Evolutionary conservation across 345 rosid genomes (phyloP).

Genomic region (Euclidium syriacum): DNA sequence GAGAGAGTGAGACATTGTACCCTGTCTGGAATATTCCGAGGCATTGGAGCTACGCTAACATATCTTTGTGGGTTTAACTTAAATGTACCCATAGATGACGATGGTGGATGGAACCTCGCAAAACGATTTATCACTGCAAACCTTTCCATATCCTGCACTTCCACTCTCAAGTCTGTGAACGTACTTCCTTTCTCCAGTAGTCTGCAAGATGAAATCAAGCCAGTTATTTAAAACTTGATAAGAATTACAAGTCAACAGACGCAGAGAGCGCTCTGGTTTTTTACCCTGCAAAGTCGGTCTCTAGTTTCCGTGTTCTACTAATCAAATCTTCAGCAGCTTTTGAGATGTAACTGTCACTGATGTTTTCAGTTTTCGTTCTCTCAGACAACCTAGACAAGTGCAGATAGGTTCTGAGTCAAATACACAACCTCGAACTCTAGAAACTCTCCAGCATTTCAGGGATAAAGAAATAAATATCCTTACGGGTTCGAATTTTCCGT

Average conservation of each 20-base stretch:
- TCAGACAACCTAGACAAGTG: slow-evolving; percentile 38
- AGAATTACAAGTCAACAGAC: not conserved
- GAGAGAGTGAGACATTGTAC: slow-evolving; percentile 89
- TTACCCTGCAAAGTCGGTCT: slow-evolving; percentile 60
- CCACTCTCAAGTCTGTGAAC: slow-evolving; percentile 64
- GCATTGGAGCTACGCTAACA: slow-evolving; percentile 77
- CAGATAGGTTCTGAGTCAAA: not conserved
- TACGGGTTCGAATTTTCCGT: slow-evolving; percentile 44
- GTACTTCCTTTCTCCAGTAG: slow-evolving; percentile 64
- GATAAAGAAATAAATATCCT: slow-evolving; percentile 24
- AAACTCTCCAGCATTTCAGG: not conserved
- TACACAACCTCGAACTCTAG: not conserved
- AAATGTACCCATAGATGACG: slow-evolving; percentile 41
- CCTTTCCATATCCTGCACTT: slow-evolving; percentile 77
- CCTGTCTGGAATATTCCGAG: slow-evolving; percentile 80
- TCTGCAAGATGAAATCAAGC: slow-evolving; percentile 41
- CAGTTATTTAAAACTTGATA: not conserved
- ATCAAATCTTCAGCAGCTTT: slow-evolving; percentile 61
- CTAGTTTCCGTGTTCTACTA: slow-evolving; percentile 52
- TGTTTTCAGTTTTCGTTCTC: slow-evolving; percentile 37
- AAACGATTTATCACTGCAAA: slow-evolving; percentile 83
- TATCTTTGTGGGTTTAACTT: slow-evolving; percentile 71
- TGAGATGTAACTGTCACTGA: slow-evolving; percentile 44
- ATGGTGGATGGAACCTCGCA: slow-evolving; percentile 77
- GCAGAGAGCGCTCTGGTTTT: not conserved